Evolutionary conservation across 1,139 yeast species (phyloP).

Genomic region (Geotrichum siamense): DNA sequence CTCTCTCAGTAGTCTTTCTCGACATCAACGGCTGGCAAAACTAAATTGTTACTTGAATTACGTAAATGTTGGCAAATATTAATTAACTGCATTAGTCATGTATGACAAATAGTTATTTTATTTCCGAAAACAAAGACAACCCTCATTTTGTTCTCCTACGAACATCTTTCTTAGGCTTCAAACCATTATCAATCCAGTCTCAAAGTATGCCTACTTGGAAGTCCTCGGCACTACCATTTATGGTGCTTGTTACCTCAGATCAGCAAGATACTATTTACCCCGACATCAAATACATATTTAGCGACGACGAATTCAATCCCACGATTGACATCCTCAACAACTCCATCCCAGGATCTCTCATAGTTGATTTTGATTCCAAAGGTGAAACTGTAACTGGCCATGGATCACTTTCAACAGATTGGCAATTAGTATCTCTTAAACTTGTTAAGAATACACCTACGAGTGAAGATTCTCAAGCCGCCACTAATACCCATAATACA

Average conservation of each 20-base stretch:
- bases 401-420: conserved; percentile 34
- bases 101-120: too few species aligned
- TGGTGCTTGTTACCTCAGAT: conserved; percentile 24
- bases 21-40: too few species aligned
- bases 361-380: conserved; percentile 35
- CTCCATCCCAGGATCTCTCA: conserved; percentile 25
- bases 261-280: conserved; percentile 28
- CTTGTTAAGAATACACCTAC: conserved; percentile 1
- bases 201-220: conserved; percentile 20
- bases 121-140: too few species aligned
- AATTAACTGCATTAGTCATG: too few species aligned
- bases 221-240: conserved; percentile 24
- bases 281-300: conserved; percentile 35
- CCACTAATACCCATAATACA: neutral
- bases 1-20: too few species aligned
- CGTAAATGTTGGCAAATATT: too few species aligned
- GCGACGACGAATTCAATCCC: conserved; percentile 36
- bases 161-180: too few species aligned
- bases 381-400: conserved; percentile 29
- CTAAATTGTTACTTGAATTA: too few species aligned
- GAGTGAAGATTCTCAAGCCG: neutral
- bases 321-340: conserved; percentile 31
- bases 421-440: conserved; percentile 32
- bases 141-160: too few species aligned
- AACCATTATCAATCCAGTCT: too few species aligned